A percentile compares a stretch with the other conserved stretches of the same genome.
These are phyloP conservation scores for Calophaca sinica DNA, from an alignment of 306 rosid genomes.

Conservation along the genomic window DNA sequence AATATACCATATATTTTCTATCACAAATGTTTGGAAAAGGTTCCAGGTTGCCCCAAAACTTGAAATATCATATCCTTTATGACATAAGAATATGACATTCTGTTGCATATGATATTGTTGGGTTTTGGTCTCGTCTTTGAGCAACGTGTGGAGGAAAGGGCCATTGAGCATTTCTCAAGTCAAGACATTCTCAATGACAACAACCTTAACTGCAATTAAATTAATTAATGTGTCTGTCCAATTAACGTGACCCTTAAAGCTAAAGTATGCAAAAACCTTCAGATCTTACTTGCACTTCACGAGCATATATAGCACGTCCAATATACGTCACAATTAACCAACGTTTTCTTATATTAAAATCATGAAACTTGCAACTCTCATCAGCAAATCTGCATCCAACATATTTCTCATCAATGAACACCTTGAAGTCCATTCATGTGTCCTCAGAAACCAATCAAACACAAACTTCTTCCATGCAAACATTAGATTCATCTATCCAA, in stretches of 20 bases:
- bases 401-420: constrained; percentile 46
- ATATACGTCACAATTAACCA: not conserved
- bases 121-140: not conserved
- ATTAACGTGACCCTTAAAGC: constrained; percentile 60
- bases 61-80: too few species aligned
- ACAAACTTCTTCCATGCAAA: constrained; percentile 45
- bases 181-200: constrained; percentile 20
- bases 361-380: not conserved
- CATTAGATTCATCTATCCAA: constrained; percentile 52
- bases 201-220: constrained; percentile 1
- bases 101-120: not conserved
- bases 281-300: constrained; percentile 47
- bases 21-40: too few species aligned
- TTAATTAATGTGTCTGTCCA: constrained; percentile 31
- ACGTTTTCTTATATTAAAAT: not conserved
- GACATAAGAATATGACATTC: too few species aligned
- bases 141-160: not conserved
- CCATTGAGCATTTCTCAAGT: not conserved
- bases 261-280: constrained; percentile 53
- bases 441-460: not conserved
- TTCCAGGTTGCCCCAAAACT: too few species aligned
- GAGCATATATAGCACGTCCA: too few species aligned
- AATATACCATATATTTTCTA: too few species aligned
- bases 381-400: constrained; percentile 21
- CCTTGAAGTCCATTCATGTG: constrained; percentile 20